phyloP scores from a whole-genome alignment of 371 early-diverging fungal species.

The Sporodiniella umbellata region DNA sequence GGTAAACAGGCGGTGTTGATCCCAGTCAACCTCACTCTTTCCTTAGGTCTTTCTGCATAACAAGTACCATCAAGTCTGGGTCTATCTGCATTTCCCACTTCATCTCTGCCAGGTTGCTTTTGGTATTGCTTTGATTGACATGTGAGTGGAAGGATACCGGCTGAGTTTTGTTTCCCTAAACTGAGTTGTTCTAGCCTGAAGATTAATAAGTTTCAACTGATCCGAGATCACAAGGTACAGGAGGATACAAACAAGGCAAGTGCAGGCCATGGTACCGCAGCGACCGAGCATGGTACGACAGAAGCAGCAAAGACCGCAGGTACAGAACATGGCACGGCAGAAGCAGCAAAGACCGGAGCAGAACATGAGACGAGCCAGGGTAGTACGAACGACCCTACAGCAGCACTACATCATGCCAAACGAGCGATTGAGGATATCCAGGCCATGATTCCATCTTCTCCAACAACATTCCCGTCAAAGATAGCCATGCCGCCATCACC shows the following conservation, averaged over 20 bases:
- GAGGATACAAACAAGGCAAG: conserved; percentile 2
- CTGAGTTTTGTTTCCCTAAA: too few species aligned
- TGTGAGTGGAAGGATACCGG: too few species aligned
- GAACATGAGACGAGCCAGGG: not conserved
- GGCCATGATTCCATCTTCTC: not conserved
- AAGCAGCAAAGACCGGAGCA: not conserved
- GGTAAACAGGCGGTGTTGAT: conserved; percentile 11
- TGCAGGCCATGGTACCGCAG: not conserved
- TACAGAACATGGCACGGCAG: not conserved
- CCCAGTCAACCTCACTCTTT: too few species aligned
- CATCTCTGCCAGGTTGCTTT: conserved; percentile 55
- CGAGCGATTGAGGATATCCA: conserved; percentile 6
- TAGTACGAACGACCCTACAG: not conserved
- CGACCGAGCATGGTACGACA: not conserved
- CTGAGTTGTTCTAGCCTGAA: conserved; percentile 28
- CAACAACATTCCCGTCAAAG: not conserved
- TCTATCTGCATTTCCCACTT: conserved; percentile 56
- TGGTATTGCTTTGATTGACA: conserved; percentile 46
- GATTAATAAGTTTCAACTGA: conserved; percentile 32
- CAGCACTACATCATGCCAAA: conserved; percentile 3
- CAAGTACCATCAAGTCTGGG: conserved; percentile 54
- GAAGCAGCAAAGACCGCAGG: not conserved
- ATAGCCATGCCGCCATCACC: not conserved
- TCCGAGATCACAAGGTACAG: conserved; percentile 21
- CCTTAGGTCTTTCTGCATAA: conserved; percentile 39